phyloP scores from a whole-genome alignment of 805 yeast genomes.

The Saturnispora zaruensis region DNA sequence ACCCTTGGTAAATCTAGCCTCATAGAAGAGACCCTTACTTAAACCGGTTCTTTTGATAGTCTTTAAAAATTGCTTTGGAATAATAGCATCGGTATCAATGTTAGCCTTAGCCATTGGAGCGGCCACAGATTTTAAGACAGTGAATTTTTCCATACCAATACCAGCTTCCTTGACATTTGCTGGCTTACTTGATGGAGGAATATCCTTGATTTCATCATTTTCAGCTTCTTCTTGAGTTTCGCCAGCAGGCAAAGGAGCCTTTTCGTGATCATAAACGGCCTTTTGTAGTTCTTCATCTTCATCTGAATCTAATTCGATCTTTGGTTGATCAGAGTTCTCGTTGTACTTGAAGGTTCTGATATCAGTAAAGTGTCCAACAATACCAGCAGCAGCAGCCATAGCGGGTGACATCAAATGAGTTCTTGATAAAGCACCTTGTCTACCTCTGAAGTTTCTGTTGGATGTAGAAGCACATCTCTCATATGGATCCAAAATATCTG shows the following conservation, averaged over 20 bases:
- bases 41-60: slow-evolving; percentile 97
- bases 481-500: slow-evolving; percentile 88
- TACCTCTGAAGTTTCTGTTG: slow-evolving; percentile 97
- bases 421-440: slow-evolving; percentile 95
- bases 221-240: slow-evolving; percentile 39
- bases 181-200: slow-evolving; percentile 45
- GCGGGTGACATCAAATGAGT: slow-evolving; percentile 98
- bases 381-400: slow-evolving; percentile 99
- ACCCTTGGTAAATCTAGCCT: slow-evolving; percentile 68
- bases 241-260: slow-evolving; percentile 48
- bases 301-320: slow-evolving; percentile 38
- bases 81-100: slow-evolving; percentile 97
- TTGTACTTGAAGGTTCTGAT: slow-evolving; percentile 72
- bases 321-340: slow-evolving; percentile 48
- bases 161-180: slow-evolving; percentile 29
- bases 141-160: slow-evolving; percentile 66
- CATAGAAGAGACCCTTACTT: slow-evolving; percentile 81
- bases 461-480: slow-evolving; percentile 99
- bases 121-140: slow-evolving; percentile 70
- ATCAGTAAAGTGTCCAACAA: slow-evolving; percentile 83
- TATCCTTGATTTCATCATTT: slow-evolving; percentile 53
- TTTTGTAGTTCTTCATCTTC: slow-evolving; percentile 47
- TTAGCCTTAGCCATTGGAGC: slow-evolving; percentile 94
- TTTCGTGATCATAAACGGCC: slow-evolving; percentile 63
- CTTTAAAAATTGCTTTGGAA: slow-evolving; percentile 96